Base-by-base conservation (phyloP, 2,329 filamentous ascomycete genomes). In the Colletotrichum siamense region DNA sequence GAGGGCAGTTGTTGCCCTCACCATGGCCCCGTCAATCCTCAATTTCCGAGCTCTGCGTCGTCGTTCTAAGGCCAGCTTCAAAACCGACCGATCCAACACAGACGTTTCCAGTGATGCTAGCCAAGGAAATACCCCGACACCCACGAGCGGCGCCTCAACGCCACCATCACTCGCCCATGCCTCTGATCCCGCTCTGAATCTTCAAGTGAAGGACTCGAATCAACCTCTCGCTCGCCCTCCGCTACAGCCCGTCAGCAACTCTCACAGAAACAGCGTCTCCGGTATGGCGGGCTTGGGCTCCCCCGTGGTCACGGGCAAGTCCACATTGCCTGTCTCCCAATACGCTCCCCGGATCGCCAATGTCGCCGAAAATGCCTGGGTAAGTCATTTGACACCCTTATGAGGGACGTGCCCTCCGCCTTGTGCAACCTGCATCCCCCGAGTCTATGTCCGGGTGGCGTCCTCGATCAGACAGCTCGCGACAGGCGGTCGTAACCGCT, bases 311-410 rank as follows among this genome's bases (percentile, higher is more conserved):
- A 89, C 88, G 79, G 90, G 90, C 76, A 91, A 90, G 81, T 88
- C 86, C 71, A 89, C 87, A 78, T 86, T 91, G 77, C 91, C 94
- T 9, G 90, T 93, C 22, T 98, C 96, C 70, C 92, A 94, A 59
- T 96, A 95, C 85, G 94, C 95, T 34, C 96, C 96, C 28, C 92
- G 92, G 80, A 91, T 98, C 52, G 87, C 93, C 59, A 98, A 96
- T 39, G 88, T 98, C 52, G 89, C 92, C 12, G 95, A 98, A 79
- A 95, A 94, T 79, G 93, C 95, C 75, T 98, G 95, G 94, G 96
- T 98, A 91, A 81, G 93, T 70, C 9, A 67, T 66, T 30, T n/a
- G 24, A 69, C 24, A 22, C 28, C 49, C 26, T n/a, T 22, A 15
- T 28, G 44, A 26, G 28, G 30, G 22, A 49, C 49, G 55, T 68